Percentiles rank a stretch among this genome's conserved stretches.
Conservation (phyloP, 2,329 filamentous ascomycete genomes). For the Epichloe baconii region DNA sequence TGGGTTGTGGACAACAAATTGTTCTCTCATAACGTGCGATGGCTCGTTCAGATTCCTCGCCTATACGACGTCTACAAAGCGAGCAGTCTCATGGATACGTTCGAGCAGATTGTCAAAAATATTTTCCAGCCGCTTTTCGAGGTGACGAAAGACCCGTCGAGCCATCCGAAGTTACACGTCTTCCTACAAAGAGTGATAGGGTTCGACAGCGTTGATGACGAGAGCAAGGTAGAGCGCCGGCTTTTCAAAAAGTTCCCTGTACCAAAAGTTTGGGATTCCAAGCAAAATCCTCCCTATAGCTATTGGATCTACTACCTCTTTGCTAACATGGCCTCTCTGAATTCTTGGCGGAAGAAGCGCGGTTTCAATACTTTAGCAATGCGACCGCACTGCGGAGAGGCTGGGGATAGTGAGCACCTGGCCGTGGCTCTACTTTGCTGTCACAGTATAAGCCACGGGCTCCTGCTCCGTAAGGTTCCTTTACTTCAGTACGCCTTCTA, state of each 20-base stretch:
- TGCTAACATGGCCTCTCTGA: slow-evolving; percentile 84
- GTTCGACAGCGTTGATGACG: slow-evolving; percentile 95
- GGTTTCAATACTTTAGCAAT: slow-evolving; percentile 94
- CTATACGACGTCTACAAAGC: slow-evolving; percentile 94
- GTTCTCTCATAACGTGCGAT: slow-evolving; percentile 93
- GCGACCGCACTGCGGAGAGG: slow-evolving; percentile 90
- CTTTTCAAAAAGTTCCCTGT: slow-evolving; percentile 94
- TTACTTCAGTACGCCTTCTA: slow-evolving; percentile 96
- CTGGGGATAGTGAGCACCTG: slow-evolving; percentile 90
- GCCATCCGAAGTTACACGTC: slow-evolving; percentile 83
- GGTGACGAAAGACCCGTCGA: slow-evolving; percentile 74
- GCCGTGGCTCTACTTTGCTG: slow-evolving; percentile 84
- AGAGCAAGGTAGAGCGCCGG: slow-evolving; percentile 89
- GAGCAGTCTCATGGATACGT: slow-evolving; percentile 73
- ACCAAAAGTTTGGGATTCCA: slow-evolving; percentile 76
- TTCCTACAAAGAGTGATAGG: slow-evolving; percentile 93
- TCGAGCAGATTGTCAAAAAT: slow-evolving; percentile 81
- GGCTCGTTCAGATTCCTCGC: slow-evolving; percentile 90
- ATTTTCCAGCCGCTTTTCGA: slow-evolving; percentile 91
- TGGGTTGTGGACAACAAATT: slow-evolving; percentile 98
- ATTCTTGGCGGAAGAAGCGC: slow-evolving; percentile 77
- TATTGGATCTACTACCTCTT: slow-evolving; percentile 99
- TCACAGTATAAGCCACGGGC: slow-evolving; percentile 92
- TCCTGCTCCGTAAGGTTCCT: slow-evolving; percentile 85
- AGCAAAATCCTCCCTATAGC: slow-evolving; percentile 94